Conservation (phyloP, 768 basidiomycete genomes). For the Leccinum obscurum region DNA sequence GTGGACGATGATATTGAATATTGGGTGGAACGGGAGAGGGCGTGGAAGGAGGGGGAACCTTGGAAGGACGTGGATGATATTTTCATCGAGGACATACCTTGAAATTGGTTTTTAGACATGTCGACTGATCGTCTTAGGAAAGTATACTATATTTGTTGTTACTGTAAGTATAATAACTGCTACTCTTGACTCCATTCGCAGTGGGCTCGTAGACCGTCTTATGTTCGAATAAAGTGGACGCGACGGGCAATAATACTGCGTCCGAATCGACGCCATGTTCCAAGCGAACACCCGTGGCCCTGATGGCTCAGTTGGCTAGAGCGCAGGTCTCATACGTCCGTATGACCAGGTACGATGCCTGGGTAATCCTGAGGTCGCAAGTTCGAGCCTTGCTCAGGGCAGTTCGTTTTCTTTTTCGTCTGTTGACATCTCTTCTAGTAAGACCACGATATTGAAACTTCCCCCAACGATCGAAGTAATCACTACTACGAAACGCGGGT, state of each 20-base stretch:
- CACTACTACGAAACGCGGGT: background rate
- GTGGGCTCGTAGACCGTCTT: no score
- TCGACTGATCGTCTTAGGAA: background rate
- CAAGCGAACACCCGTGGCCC: slow-evolving; percentile 36
- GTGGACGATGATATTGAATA: slow-evolving; percentile 64
- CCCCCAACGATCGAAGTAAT: background rate
- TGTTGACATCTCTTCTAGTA: background rate
- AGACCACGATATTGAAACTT: no score
- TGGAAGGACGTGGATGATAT: slow-evolving; percentile 81
- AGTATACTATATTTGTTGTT: background rate
- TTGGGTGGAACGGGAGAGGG: slow-evolving; percentile 76
- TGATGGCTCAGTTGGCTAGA: slow-evolving; percentile 56
- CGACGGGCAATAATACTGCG: background rate
- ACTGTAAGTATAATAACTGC: background rate
- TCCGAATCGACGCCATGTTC: background rate
- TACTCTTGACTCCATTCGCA: background rate
- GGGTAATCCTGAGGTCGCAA: slow-evolving; percentile 59
- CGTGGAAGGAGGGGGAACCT: slow-evolving; percentile 43
- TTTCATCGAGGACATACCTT: slow-evolving; percentile 62
- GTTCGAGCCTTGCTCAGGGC: slow-evolving; percentile 61
- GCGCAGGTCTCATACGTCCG: slow-evolving; percentile 51
- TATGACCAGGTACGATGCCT: slow-evolving; percentile 31
- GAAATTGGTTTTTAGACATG: background rate
- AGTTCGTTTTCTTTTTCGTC: slow-evolving; percentile 20
- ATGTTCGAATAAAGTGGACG: no score